Evolutionary conservation across 371 early-diverging fungal genomes (phyloP).

Genomic region (Syncephalastrum sp.): DNA sequence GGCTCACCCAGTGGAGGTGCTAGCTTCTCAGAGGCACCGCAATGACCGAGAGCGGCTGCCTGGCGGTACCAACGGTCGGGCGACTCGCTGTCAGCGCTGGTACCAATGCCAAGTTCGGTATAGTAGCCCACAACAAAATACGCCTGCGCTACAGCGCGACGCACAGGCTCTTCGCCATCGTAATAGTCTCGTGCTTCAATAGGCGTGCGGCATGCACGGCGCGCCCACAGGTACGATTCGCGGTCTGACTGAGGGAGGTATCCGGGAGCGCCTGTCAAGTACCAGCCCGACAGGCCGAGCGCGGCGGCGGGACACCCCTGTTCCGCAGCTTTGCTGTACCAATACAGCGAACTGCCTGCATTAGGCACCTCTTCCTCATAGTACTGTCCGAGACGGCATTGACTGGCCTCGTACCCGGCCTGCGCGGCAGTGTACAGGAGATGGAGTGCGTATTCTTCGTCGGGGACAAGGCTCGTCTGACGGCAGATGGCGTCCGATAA

Average conservation of each 20-base stretch:
- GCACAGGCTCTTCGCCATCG: conserved; percentile 1
- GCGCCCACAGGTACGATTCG: conserved; percentile 77
- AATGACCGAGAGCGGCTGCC: conserved; percentile 73
- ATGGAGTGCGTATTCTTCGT: conserved; percentile 81
- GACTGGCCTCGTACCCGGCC: conserved; percentile 87
- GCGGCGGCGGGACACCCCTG: conserved; percentile 79
- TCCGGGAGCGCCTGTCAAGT: conserved; percentile 71
- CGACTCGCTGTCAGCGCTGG: conserved; percentile 42
- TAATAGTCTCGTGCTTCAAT: conserved; percentile 15
- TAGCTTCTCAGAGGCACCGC: conserved; percentile 43
- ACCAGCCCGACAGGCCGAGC: conserved; percentile 87
- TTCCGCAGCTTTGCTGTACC: conserved; percentile 91
- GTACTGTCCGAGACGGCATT: conserved; percentile 85
- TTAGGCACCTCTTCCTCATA: conserved; percentile 87
- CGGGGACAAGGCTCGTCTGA: conserved; percentile 65
- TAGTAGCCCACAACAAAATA: conserved; percentile 83
- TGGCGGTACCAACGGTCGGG: conserved; percentile 75
- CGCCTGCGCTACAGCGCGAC: conserved; percentile 60
- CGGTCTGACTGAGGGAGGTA: conserved; percentile 75
- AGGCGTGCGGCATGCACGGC: conserved; percentile 56
- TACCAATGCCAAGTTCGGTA: conserved; percentile 73
- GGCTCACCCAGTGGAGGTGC: no score
- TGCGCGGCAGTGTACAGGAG: conserved; percentile 84
- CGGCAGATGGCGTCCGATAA: conserved; percentile 63
- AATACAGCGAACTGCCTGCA: conserved; percentile 86